phyloP scores from a whole-genome alignment of 768 basidiomycete genomes.

The Agrocybe praecox region DNA sequence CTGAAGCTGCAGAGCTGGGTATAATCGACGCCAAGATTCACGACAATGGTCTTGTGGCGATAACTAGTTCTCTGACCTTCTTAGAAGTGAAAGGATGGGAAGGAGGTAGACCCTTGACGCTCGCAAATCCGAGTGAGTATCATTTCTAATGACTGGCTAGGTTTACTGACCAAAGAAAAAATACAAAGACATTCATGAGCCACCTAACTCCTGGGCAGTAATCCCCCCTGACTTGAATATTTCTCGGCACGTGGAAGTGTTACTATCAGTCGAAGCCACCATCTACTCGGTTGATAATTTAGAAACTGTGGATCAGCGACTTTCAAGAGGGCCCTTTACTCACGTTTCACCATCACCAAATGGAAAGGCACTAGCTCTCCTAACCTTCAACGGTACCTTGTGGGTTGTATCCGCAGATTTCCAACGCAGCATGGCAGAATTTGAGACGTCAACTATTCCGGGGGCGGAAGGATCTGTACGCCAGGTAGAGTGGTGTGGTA shows the following conservation, averaged over 20 bases:
- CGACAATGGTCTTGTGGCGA: constrained; percentile 83
- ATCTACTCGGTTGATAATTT: constrained; percentile 88
- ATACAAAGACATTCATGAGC: constrained; percentile 66
- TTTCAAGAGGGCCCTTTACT: constrained; percentile 87
- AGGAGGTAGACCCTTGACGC: constrained; percentile 68
- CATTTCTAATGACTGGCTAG: neutral
- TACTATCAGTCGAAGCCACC: constrained; percentile 80
- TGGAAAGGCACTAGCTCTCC: constrained; percentile 86
- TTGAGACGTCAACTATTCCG: constrained; percentile 62
- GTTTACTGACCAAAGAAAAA: neutral
- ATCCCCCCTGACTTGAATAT: constrained; percentile 90
- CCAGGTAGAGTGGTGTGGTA: constrained; percentile 94
- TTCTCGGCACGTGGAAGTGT: constrained; percentile 87
- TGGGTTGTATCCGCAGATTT: constrained; percentile 98
- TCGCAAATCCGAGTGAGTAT: constrained; percentile 74
- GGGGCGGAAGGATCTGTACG: constrained; percentile 60
- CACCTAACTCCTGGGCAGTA: constrained; percentile 84
- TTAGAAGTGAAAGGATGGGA: constrained; percentile 91
- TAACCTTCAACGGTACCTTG: constrained; percentile 71
- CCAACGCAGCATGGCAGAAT: constrained; percentile 85
- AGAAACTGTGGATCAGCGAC: constrained; percentile 84
- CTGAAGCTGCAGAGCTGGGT: constrained; percentile 80
- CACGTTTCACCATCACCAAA: constrained; percentile 91
- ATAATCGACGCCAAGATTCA: constrained; percentile 86
- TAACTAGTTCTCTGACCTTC: constrained; percentile 74